phyloP scores from a whole-genome alignment of 2,329 filamentous ascomycete species.

The Beauveria medogensis region DNA sequence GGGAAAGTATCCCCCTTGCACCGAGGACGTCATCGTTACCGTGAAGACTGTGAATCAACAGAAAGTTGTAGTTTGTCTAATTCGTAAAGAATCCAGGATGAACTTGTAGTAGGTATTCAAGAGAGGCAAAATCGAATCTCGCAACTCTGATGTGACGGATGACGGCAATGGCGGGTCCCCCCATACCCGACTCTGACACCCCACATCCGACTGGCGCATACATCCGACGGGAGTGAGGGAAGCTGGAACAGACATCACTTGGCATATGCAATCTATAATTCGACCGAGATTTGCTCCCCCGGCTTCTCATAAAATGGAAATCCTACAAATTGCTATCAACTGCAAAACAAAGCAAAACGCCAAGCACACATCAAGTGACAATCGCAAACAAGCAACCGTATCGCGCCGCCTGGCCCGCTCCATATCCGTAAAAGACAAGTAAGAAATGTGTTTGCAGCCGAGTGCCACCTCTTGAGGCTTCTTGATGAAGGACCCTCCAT shows the following conservation, averaged over 20 bases:
- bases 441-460: not conserved
- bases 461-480: not conserved
- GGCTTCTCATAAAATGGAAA: not conserved
- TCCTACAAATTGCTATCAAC: not conserved
- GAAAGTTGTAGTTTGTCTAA: not conserved
- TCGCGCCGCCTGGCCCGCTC: not conserved
- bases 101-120: not conserved
- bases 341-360: not conserved
- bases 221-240: not conserved
- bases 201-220: conserved; percentile 1
- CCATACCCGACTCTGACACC: not conserved
- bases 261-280: not conserved
- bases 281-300: not conserved
- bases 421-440: not conserved
- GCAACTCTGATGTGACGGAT: not conserved
- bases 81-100: not conserved
- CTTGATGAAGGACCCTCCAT: too few relatives aligned
- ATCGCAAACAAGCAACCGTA: not conserved
- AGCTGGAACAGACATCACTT: not conserved
- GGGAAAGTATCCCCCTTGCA: conserved; percentile 22
- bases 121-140: not conserved
- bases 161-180: conserved; percentile 2
- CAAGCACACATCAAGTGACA: not conserved
- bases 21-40: not conserved
- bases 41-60: not conserved